Base-by-base conservation (phyloP, 2,329 filamentous ascomycete species). In the Thermothelomyces thermophilus region DNA sequence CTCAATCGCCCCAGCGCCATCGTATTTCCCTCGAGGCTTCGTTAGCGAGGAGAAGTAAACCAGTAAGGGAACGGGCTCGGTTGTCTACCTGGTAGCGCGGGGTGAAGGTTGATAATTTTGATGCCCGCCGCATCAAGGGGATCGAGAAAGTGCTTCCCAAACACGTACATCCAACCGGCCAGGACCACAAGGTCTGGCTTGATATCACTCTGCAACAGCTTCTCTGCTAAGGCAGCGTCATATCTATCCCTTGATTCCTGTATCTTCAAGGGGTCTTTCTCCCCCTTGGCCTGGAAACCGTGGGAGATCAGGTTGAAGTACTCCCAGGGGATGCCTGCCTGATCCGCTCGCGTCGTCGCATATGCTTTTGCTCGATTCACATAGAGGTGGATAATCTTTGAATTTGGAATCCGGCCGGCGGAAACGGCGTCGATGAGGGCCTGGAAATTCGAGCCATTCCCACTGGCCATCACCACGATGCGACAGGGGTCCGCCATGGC, bases 121-220 rank as follows among this genome's bases (percentile, higher is more conserved):
- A 91, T 73, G 0, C 76, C 76, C 0, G 74, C 79, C 11, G 66
- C 70, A 30, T 79, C 74, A 7, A 95, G 63, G 2, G 87, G 86
- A 8, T 77, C 73, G 41, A 95, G 71, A 64, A 94, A 93, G 1
- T 73, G 70, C 2, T 73, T 72, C 0, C 82, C 83, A 42, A 94
- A 77, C 50, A 94, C 84, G 65, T 93, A 84, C 88, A 94, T 94
- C 77, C 87, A 94, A 2, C 90, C 89, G 3, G 87, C 84, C 58
- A 90, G 86, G 8, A 93, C 84, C 42, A 95, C 80, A 48, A 95
- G 68, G 48, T 90, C 79, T 0, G 89, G 88, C 50, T 84, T 77
- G 4, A 68, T 65, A 2, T 62, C 58, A 14, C 48, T 50, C 7
- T 58, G 54, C 20, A 91, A 71, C 46, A 94, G 76, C 52, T 84